Evolutionary conservation across 2,329 filamentous ascomycete genomes (phyloP), one percentile per base, ranked within the genome.

Genomic region (Trichoderma koningii): DNA sequence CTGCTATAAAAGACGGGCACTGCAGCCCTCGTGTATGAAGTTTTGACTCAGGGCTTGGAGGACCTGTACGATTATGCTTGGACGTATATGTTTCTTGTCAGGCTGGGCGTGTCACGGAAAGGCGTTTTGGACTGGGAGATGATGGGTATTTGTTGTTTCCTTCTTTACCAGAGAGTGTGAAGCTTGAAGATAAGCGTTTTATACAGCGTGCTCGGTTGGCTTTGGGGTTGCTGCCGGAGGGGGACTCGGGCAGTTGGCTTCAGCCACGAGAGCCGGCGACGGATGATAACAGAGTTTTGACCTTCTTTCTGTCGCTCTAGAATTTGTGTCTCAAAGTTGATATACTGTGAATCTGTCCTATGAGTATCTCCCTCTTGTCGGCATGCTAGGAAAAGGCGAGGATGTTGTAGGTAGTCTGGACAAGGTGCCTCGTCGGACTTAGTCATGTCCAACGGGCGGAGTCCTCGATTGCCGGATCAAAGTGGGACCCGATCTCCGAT

Each of bases 11-110:
- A 63, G 34, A 53, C 26, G 52, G 55, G 38, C 50, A 56, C 23
- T 52, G 28, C 41, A 59, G 50, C 59, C 59, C 50, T 21, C 51
- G 7, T 48, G 56, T 59, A 55, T 56, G 63, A 41, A 38, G 23
- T 65, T 53, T 52, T 34, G 28, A 19, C n/a, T 52, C 55, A 52
- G 48, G 60, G 65, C 61, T 63, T 53, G 55, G 57, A 51, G 65
- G 61, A 65, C 56, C 63, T 70, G 68, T 69, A 69, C 61, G 67
- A 67, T 69, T 67, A 66, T 65, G 63, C 63, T 64, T 64, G 60
- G 61, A 65, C 55, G 51, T 63, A 64, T 65, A 64, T 63, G 66
- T 62, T 67, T 66, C 52, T 63, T 68, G 66, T 69, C 62, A 66
- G 55, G 64, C 57, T 60, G 68, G 34, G 59, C 66, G 66, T 66